Conservation (phyloP, 768 basidiomycete species). For the Leucogyrophana mollusca region DNA sequence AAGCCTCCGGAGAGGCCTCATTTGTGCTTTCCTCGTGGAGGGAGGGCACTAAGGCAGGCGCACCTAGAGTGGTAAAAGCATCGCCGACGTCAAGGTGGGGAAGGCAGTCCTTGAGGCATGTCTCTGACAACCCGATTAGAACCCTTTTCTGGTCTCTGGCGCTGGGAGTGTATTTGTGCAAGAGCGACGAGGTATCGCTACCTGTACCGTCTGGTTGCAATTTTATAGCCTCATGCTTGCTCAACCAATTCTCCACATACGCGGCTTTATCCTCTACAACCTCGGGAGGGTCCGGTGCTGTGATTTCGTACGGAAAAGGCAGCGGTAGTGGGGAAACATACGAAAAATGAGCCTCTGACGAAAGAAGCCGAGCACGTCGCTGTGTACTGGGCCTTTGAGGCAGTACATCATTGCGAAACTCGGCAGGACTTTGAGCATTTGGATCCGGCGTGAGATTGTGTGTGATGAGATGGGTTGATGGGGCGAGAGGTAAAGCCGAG, state of each 20-base stretch:
- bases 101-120: constrained; percentile 69
- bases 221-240: constrained; percentile 57
- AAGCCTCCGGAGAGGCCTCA: constrained; percentile 26
- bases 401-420: constrained; percentile 51
- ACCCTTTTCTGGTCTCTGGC: constrained; percentile 50
- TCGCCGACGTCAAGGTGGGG: constrained; percentile 89
- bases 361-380: constrained; percentile 64
- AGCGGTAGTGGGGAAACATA: constrained; percentile 80
- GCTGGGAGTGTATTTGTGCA: constrained; percentile 50
- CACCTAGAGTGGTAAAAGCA: constrained; percentile 65
- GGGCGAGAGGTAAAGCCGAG: constrained; percentile 48
- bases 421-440: constrained; percentile 46
- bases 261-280: constrained; percentile 50
- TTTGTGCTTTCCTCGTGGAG: constrained; percentile 26
- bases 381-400: constrained; percentile 58
- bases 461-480: constrained; percentile 36
- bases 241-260: constrained; percentile 78
- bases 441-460: constrained; percentile 62
- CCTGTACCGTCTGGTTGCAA: constrained; percentile 16
- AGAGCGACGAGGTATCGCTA: constrained; percentile 9
- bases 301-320: constrained; percentile 79
- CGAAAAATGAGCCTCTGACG: constrained; percentile 65
- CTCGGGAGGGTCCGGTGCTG: constrained; percentile 49
- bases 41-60: constrained; percentile 45
- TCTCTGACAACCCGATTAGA: constrained; percentile 73